Base-by-base conservation (phyloP, 345 rosid genomes). In the Mallotus nudiflorus region DNA sequence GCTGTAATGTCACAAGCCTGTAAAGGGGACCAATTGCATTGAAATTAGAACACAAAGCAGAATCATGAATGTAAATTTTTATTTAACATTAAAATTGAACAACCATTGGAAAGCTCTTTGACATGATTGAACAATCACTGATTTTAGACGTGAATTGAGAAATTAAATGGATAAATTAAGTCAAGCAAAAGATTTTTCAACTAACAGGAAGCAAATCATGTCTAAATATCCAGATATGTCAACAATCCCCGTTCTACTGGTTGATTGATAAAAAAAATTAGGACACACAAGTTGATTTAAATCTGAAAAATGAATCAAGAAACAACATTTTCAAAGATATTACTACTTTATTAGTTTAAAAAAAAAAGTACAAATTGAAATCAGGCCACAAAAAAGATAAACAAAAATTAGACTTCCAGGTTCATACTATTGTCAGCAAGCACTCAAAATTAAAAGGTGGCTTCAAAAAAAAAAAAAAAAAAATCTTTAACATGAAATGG, bases 1-100 rank as follows among this genome's bases (percentile, higher is more conserved):
- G 35, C 85, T 61, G 66, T 27, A 74, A 29, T 74, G 37, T 57
- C 78, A 40, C 56, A 73, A 69, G 68, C 62, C 81, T 72, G 75
- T 46, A 20, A 14, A 79, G 62, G 58, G 48, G 70, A 64, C 65
- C 15, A 65, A 74, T 28, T 51, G 49, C 3, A 37, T 70, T n/a
- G 45, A 53, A 70, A 58, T 39, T 52, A 44, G 39, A 49, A 13
- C 52, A 35, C 27, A 16, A 61, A 45, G 56, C 53, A 7, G 40
- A 57, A 19, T 2, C 6, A 3, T 13, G 9, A 75, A 57, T 1
- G 1, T 65, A 51, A 33, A 6, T 19, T 24, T 22, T 11, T 53
- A 5, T 45, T 16, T 33, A 65, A 51, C 25, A 31, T 31, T 25
- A 54, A 28, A 9, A 35, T 8, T 28, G 24, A 10, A 39, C 25